Base-by-base conservation (phyloP, 2,329 filamentous ascomycete species). In the Cladophialophora immunda region DNA sequence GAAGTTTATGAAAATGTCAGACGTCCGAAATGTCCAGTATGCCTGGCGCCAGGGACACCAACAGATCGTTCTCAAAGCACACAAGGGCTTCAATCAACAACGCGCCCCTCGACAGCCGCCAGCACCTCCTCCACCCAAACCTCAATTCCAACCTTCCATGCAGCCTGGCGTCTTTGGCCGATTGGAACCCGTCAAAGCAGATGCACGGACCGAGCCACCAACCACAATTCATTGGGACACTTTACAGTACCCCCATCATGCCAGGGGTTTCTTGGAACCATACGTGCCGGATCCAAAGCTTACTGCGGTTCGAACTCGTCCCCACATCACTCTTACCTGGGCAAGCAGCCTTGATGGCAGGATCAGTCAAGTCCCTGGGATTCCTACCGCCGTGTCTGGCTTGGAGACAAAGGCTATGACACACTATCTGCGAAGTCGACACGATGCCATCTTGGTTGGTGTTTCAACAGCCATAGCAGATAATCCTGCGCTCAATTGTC, bases 341-440 rank as follows among this genome's bases (percentile, higher is more conserved):
- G 94, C 95, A 25, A 91, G 90, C 6, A 97, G 94, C 3, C 89
- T 99, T 72, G 94, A 98, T 81, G 90, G 91, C 47, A 87, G 89
- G 62, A 85, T 96, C 58, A 87, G 93, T 1, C 84, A 94, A 30
- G 85, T 89, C 0, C 92, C 93, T 0, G 93, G 93, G 15, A 84
- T 88, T n/a, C 91, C 91, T 71, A 98, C 94, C 1, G 83, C 86
- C 0, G 86, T 98, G 15, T 98, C 94, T 1, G 94, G 94, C 3
- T 87, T 90, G 0, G 84, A 89, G 70, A 92, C 92, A 41, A 97
- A 97, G 79, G 87, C 92, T 61, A 96, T 98, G 92, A 97, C 94
- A 0, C 94, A 98, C 79, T 92, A 91, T 76, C 86, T 98, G 30
- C 92, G 94, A 73, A 89, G 90, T 13, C 86, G 85, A 17, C 93